Evolutionary conservation across 306 rosid species (phyloP).

Genomic region (Bauhinia variegata): DNA sequence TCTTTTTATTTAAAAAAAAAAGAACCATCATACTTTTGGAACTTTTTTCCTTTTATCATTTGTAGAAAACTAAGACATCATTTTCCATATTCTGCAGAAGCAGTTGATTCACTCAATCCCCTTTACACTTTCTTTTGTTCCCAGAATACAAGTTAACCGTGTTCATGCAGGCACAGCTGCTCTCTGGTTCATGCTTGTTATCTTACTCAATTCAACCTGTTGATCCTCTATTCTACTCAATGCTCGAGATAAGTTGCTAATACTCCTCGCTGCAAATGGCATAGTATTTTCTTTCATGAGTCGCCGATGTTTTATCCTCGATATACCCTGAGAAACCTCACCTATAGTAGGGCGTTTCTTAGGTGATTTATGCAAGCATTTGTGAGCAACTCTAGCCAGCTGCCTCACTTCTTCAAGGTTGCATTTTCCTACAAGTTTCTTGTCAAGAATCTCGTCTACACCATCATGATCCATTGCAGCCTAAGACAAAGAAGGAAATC

Average conservation of each 20-base stretch:
- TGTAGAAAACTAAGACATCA: no score
- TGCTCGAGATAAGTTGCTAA: constrained; percentile 57
- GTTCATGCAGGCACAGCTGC: constrained; percentile 44
- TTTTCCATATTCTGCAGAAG: no score
- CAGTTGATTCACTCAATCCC: constrained; percentile 14
- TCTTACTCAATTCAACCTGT: constrained; percentile 67
- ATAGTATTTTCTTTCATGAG: constrained; percentile 55
- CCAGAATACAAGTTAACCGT: no score
- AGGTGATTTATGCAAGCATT: constrained; percentile 72
- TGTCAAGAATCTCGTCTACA: constrained; percentile 86
- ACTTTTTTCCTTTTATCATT: no score
- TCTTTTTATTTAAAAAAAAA: no score
- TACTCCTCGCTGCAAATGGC: constrained; percentile 59
- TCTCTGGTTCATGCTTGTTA: constrained; percentile 43
- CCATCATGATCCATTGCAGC: constrained; percentile 92
- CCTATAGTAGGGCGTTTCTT: constrained; percentile 71
- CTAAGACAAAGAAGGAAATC: constrained; percentile 52
- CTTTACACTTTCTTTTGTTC: no score
- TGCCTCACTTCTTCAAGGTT: constrained; percentile 72
- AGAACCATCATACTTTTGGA: no score
- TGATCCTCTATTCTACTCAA: constrained; percentile 76
- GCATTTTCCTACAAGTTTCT: constrained; percentile 77
- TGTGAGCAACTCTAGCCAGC: constrained; percentile 76
- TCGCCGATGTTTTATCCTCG: constrained; percentile 75
- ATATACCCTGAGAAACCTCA: constrained; percentile 75